These are phyloP conservation scores for Vachellia collinsii DNA, from an alignment of 306 rosid genomes.

Conservation along the genomic window DNA sequence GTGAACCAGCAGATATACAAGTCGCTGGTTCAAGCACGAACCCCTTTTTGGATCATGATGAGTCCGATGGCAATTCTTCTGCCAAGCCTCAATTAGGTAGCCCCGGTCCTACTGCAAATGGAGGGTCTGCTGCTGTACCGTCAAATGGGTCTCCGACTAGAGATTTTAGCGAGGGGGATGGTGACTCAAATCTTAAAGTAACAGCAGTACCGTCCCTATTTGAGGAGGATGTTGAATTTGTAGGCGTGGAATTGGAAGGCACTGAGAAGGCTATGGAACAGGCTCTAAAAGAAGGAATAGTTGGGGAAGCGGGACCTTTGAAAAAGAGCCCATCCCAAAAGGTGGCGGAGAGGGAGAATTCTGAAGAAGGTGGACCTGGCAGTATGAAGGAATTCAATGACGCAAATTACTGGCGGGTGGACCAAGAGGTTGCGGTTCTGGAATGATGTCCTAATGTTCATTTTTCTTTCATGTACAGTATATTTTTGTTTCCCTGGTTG, in stretches of 20 bases:
- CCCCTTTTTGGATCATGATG: conserved; percentile 75
- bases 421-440: conserved; percentile 86
- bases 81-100: conserved; percentile 47
- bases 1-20: conserved; percentile 72
- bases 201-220: conserved; percentile 73
- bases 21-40: conserved; percentile 72
- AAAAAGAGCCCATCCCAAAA: conserved; percentile 61
- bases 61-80: conserved; percentile 41
- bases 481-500: conserved; percentile 65
- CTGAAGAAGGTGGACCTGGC: conserved; percentile 69
- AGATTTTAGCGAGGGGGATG: conserved; percentile 46
- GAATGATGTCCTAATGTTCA: conserved; percentile 53
- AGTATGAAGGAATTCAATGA: conserved; percentile 89
- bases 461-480: conserved; percentile 72
- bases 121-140: conserved; percentile 48
- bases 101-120: conserved; percentile 48
- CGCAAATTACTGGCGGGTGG: conserved; percentile 97
- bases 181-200: conserved; percentile 48
- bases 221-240: conserved; percentile 95
- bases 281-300: conserved; percentile 90
- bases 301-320: conserved; percentile 95
- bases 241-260: conserved; percentile 90
- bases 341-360: conserved; percentile 67
- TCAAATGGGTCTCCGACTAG: conserved; percentile 69
- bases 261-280: conserved; percentile 93